Evolutionary conservation across 2,329 filamentous ascomycete genomes (phyloP).

Genomic region (Truncatella angustata): DNA sequence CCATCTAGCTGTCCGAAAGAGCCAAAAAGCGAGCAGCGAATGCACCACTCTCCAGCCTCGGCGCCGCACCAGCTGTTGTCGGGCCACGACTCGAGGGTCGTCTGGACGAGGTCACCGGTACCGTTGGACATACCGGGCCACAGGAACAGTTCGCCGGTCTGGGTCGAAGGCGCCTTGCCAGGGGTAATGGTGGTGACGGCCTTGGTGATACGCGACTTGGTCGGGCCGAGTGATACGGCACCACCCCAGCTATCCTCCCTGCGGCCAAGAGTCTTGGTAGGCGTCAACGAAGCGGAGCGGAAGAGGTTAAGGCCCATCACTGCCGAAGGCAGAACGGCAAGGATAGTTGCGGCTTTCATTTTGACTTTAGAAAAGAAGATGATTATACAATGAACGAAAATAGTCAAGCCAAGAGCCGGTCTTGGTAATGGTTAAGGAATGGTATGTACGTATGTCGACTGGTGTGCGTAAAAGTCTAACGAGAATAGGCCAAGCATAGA

Average conservation of each 20-base stretch:
- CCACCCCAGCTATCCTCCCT: slow-evolving; percentile 6
- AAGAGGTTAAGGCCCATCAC: slow-evolving; percentile 3
- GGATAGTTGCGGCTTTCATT: neutral
- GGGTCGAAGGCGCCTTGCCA: neutral
- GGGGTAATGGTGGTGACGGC: slow-evolving; percentile 3
- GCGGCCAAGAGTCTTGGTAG: slow-evolving; percentile 3
- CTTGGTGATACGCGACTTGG: slow-evolving; percentile 7
- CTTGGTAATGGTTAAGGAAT: neutral
- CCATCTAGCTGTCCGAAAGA: slow-evolving; percentile 9
- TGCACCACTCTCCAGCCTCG: slow-evolving; percentile 5
- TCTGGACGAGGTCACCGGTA: slow-evolving; percentile 7
- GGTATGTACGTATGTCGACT: neutral
- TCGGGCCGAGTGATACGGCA: slow-evolving; percentile 6
- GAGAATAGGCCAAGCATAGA: neutral
- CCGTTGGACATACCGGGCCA: slow-evolving; percentile 10
- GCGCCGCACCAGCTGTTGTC: slow-evolving; percentile 11
- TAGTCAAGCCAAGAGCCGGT: neutral
- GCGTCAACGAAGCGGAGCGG: neutral
- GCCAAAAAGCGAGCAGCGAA: slow-evolving; percentile 8
- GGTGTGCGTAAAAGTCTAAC: neutral
- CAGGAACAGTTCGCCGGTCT: neutral
- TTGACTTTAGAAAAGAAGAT: neutral
- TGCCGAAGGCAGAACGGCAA: slow-evolving; percentile 4
- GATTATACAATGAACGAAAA: neutral
- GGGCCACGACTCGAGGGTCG: slow-evolving; percentile 9